Evolutionary conservation across 2,329 filamentous ascomycete species (phyloP), one percentile per base, ranked within the genome.

Genomic region (Atkinsonella hypoxylon): DNA sequence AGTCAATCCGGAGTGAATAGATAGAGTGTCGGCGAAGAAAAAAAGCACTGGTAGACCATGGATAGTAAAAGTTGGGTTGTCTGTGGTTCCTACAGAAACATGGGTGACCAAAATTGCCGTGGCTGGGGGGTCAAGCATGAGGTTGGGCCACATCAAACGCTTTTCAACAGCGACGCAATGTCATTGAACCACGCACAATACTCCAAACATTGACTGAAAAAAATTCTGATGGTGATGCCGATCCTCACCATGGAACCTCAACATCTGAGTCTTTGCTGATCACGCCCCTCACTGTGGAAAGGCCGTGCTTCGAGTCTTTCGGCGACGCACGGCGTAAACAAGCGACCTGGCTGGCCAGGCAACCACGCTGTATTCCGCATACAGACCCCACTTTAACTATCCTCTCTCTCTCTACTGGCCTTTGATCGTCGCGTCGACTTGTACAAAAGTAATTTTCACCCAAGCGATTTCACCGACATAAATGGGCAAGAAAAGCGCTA

Each of bases 301-400:
- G 3, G 22, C 22, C n/a, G n/a, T n/a, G 31, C 31, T 32, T 12
- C 31, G 12, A 32, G 12, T 32, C 48, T 17, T 49, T 39, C 51
- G 31, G 38, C 42, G 41, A 66, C 64, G 62, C 66, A 61, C 56
- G 34, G 57, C 59, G 61, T 65, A 65, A 67, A 63, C 38, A 65
- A 30, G 30, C 8, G 3, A 11, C 13, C 5, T 12, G n/a, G 41
- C 50, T 55, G 51, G 47, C 56, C 56, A 20, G 43, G 51, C 57
- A 58, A 58, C 55, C 50, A 48, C 3, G 20, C 55, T 49, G 46
- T 17, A 17, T 6, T 42, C 53, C 48, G n/a, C 26, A 26, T 8
- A 1, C 1, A 26, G 26, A 5, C 26, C 26, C 26, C 26, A n/a
- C n/a, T n/a, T n/a, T n/a, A n/a, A n/a, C n/a, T n/a, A n/a, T n/a